Evolutionary conservation across 192 early-diverging fungal genomes (phyloP).

Genomic region (Thamnidium elegans): DNA sequence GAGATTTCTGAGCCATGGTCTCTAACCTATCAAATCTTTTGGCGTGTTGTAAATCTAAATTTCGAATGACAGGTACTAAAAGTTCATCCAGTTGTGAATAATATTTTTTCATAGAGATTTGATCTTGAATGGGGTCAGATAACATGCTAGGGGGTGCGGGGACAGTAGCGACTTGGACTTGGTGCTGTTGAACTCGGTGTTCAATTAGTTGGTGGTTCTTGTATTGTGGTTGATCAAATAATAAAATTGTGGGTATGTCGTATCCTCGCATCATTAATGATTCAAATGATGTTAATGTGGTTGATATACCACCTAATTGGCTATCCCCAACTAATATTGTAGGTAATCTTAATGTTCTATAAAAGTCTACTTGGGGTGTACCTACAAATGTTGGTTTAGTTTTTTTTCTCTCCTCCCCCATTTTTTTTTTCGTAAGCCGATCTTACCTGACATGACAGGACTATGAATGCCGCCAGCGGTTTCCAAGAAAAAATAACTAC

Average conservation of each 20-base stretch:
- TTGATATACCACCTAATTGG: slow-evolving; percentile 79
- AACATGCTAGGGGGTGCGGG: slow-evolving; percentile 47
- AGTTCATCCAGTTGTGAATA: slow-evolving; percentile 49
- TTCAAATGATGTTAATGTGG: slow-evolving; percentile 75
- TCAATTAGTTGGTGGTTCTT: slow-evolving; percentile 55
- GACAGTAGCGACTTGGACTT: slow-evolving; percentile 33
- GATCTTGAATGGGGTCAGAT: slow-evolving; percentile 42
- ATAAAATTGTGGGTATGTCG: slow-evolving; percentile 61
- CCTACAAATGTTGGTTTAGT: slow-evolving; percentile 32
- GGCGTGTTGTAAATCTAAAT: slow-evolving; percentile 48
- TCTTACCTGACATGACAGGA: slow-evolving; percentile 67
- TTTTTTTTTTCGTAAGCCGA: not conserved
- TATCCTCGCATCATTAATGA: slow-evolving; percentile 66
- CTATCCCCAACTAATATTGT: slow-evolving; percentile 73
- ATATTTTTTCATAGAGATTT: slow-evolving; percentile 55
- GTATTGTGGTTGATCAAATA: slow-evolving; percentile 60
- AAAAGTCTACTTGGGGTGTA: slow-evolving; percentile 66
- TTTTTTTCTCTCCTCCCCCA: not conserved
- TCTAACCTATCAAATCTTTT: slow-evolving; percentile 55
- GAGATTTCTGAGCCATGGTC: slow-evolving; percentile 46
- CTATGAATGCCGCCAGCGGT: slow-evolving; percentile 80
- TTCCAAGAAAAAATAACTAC: slow-evolving; percentile 59
- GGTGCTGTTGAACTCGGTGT: slow-evolving; percentile 29
- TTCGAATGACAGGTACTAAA: slow-evolving; percentile 41
- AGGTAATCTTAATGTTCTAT: slow-evolving; percentile 66